These are phyloP conservation scores for Haplographium delicatum DNA, from an alignment of 495 filamentous ascomycete species.

Conservation along the genomic window DNA sequence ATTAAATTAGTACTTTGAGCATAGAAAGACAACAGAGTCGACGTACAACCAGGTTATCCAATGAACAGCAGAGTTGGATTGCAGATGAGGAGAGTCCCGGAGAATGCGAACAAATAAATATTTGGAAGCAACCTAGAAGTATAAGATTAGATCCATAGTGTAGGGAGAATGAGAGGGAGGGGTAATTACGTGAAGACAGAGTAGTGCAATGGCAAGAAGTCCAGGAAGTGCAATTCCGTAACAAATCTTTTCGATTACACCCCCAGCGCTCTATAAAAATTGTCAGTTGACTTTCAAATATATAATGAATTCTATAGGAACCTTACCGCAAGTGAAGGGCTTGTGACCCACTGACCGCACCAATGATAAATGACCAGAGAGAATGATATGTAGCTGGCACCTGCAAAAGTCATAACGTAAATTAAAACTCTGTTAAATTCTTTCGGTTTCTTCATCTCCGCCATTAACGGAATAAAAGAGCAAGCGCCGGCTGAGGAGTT, in stretches of 20 bases:
- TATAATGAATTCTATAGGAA: not conserved
- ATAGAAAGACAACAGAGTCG: too few relatives aligned
- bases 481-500: constrained; percentile 49
- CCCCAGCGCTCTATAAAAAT: constrained; percentile 43
- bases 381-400: constrained; percentile 59
- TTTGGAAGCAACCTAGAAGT: too few relatives aligned
- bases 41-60: constrained; percentile 32
- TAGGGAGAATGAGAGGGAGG: too few relatives aligned
- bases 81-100: constrained; percentile 28
- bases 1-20: too few relatives aligned
- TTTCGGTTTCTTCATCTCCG: constrained; percentile 66
- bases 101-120: constrained; percentile 32
- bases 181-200: constrained; percentile 26
- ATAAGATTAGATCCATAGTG: too few relatives aligned
- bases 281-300: not conserved
- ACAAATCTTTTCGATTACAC: constrained; percentile 59
- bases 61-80: constrained; percentile 25
- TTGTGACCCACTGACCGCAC: constrained; percentile 56
- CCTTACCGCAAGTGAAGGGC: constrained; percentile 55
- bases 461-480: constrained; percentile 65
- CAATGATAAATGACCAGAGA: constrained; percentile 68
- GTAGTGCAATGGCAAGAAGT: not conserved
- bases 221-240: constrained; percentile 56
- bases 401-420: constrained; percentile 58
- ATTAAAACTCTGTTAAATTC: constrained; percentile 64